phyloP scores from a whole-genome alignment of 2,329 filamentous ascomycete genomes.

The Colletotrichum sp. region DNA sequence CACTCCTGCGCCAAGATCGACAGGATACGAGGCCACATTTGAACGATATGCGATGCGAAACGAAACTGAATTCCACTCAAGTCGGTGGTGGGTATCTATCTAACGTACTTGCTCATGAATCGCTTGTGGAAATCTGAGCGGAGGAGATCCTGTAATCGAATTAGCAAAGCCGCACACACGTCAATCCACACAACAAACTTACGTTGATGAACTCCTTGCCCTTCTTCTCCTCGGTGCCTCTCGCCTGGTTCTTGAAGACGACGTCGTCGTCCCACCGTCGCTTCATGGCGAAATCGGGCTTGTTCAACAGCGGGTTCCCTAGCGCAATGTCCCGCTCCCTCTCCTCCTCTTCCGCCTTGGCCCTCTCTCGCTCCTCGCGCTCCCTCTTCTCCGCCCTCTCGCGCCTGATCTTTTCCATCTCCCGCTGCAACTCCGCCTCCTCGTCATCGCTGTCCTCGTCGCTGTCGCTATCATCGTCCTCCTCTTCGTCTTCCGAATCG shows the following conservation, averaged over 20 bases:
- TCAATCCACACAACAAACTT: slow-evolving; percentile 35
- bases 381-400: slow-evolving; percentile 84
- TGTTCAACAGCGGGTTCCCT: slow-evolving; percentile 92
- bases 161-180: slow-evolving; percentile 26
- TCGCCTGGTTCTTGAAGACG: slow-evolving; percentile 98
- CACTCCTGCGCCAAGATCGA: not conserved
- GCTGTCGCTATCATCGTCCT: slow-evolving; percentile 49
- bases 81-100: slow-evolving; percentile 38
- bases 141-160: slow-evolving; percentile 70
- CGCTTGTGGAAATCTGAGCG: slow-evolving; percentile 97
- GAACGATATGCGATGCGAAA: not conserved
- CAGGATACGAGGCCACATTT: not conserved
- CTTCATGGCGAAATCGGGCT: slow-evolving; percentile 88
- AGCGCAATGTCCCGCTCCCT: slow-evolving; percentile 87
- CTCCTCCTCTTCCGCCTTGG: slow-evolving; percentile 81
- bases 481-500: slow-evolving; percentile 68
- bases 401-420: slow-evolving; percentile 91
- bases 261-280: slow-evolving; percentile 97
- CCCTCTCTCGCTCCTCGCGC: slow-evolving; percentile 51
- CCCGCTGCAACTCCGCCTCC: slow-evolving; percentile 86
- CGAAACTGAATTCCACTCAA: not conserved
- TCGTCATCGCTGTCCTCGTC: slow-evolving; percentile 80
- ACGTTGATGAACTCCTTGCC: slow-evolving; percentile 97
- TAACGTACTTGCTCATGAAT: slow-evolving; percentile 82
- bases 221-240: slow-evolving; percentile 91